These are phyloP conservation scores for Crithidia brevicula DNA, from an alignment of 208 protist genomes.

Conservation along the genomic window DNA sequence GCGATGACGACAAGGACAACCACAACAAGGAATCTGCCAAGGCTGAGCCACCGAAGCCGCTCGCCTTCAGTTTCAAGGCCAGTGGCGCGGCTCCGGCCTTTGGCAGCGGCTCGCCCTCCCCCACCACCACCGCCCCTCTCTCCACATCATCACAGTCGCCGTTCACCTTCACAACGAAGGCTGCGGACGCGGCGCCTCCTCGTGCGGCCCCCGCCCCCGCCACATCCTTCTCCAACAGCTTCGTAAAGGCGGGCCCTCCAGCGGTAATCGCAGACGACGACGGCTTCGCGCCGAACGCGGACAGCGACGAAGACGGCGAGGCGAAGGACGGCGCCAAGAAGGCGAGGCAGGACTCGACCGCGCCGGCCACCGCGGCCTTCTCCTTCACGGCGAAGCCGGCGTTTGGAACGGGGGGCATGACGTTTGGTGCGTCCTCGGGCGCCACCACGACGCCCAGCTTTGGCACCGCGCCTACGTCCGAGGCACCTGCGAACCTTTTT, in stretches of 20 bases:
- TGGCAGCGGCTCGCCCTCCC: not conserved
- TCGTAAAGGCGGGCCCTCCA: slow-evolving; percentile 61
- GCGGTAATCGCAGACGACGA: slow-evolving; percentile 63
- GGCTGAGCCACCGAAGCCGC: slow-evolving; percentile 21
- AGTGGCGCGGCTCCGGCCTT: not conserved
- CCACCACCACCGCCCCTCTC: not conserved
- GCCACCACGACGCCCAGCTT: slow-evolving; percentile 13
- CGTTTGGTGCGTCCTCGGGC: slow-evolving; percentile 2
- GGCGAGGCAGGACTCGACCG: not conserved
- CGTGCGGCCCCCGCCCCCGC: slow-evolving; percentile 6
- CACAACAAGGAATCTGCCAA: slow-evolving; percentile 3
- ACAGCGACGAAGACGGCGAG: slow-evolving; percentile 42
- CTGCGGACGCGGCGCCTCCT: not conserved
- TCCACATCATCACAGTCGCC: slow-evolving; percentile 1
- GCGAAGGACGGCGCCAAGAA: slow-evolving; percentile 25
- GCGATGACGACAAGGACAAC: slow-evolving; percentile 54
- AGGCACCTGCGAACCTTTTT: slow-evolving; percentile 1
- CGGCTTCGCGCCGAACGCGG: slow-evolving; percentile 69
- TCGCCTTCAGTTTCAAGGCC: slow-evolving; percentile 30
- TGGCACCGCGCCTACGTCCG: not conserved
- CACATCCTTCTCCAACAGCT: slow-evolving; percentile 26
- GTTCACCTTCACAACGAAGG: slow-evolving; percentile 31
- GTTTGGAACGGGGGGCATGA: slow-evolving; percentile 3
- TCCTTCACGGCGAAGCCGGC: slow-evolving; percentile 18
- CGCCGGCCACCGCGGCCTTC: slow-evolving; percentile 18